These are phyloP conservation scores for Litsea cubeba DNA, from an alignment of 164 flowering plant species.

Conservation along the genomic window DNA sequence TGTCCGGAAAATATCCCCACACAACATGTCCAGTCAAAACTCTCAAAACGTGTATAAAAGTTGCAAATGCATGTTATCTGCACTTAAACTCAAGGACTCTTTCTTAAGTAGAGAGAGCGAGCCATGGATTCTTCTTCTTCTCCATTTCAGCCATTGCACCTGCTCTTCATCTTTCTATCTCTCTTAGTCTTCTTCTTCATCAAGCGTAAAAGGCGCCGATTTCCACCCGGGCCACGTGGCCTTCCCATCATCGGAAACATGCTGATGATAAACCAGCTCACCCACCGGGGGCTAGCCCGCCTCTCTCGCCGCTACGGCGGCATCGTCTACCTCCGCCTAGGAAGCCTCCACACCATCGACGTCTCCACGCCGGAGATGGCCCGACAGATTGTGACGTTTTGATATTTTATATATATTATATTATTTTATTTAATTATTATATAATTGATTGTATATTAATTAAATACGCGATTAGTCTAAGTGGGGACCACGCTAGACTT, in stretches of 20 bases:
- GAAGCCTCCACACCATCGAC: constrained; percentile 47
- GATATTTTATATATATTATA: no score
- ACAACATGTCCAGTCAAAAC: no score
- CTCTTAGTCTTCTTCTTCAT: neutral
- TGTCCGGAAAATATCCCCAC: no score
- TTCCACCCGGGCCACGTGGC: constrained; percentile 76
- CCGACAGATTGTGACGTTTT: no score
- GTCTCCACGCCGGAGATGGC: constrained; percentile 63
- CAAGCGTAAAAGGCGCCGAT: constrained; percentile 26
- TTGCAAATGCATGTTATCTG: no score
- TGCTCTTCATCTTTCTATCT: neutral
- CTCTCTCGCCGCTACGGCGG: constrained; percentile 64
- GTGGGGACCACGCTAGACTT: no score
- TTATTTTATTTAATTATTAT: no score
- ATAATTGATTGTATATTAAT: no score
- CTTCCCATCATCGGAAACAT: constrained; percentile 74
- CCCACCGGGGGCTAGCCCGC: constrained; percentile 74
- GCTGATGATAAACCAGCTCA: constrained; percentile 65
- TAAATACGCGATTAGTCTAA: no score
- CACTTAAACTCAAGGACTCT: no score
- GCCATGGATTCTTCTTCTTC: neutral
- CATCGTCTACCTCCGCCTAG: constrained; percentile 52
- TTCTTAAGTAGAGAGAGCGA: no score
- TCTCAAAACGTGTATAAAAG: no score
- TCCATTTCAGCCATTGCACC: neutral